phyloP scores from a whole-genome alignment of 768 basidiomycete species.

The Chalciporus pseudorubinellus region DNA sequence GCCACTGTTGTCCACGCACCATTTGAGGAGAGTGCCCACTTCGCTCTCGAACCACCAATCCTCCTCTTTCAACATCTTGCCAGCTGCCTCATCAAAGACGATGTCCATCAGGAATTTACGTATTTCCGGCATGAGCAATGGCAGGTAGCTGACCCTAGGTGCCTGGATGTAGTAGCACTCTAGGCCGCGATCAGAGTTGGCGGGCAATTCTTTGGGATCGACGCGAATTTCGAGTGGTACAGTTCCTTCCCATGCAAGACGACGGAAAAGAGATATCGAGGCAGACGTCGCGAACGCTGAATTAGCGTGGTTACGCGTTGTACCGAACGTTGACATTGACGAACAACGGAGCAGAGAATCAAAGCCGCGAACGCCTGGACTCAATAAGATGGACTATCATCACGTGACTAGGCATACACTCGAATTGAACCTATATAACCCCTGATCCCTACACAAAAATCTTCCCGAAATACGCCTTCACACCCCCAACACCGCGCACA shows the following conservation, averaged over 20 bases:
- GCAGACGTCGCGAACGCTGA: slow-evolving; percentile 51
- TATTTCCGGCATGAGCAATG: slow-evolving; percentile 86
- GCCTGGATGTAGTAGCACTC: slow-evolving; percentile 92
- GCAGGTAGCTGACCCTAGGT: slow-evolving; percentile 90
- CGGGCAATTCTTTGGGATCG: slow-evolving; percentile 85
- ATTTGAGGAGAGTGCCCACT: slow-evolving; percentile 78
- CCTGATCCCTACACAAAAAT: slow-evolving; percentile 10
- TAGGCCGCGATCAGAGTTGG: slow-evolving; percentile 83
- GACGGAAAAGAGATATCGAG: slow-evolving; percentile 80
- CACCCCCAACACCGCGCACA: slow-evolving; percentile 17
- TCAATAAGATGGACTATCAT: not conserved
- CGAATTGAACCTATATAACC: no score
- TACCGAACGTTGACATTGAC: slow-evolving; percentile 52
- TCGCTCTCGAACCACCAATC: slow-evolving; percentile 99
- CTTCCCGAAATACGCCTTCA: slow-evolving; percentile 14
- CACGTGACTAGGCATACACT: slow-evolving; percentile 25
- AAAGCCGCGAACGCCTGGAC: not conserved
- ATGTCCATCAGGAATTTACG: slow-evolving; percentile 87
- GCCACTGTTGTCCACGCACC: slow-evolving; percentile 48
- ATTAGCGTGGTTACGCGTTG: slow-evolving; percentile 46
- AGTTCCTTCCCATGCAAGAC: slow-evolving; percentile 88
- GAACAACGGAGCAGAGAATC: slow-evolving; percentile 3
- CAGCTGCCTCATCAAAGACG: slow-evolving; percentile 84
- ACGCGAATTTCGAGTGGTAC: slow-evolving; percentile 88
- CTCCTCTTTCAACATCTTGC: slow-evolving; percentile 74